phyloP scores from a whole-genome alignment of 352 stramenopile species.

The Plasmopara viticola region DNA sequence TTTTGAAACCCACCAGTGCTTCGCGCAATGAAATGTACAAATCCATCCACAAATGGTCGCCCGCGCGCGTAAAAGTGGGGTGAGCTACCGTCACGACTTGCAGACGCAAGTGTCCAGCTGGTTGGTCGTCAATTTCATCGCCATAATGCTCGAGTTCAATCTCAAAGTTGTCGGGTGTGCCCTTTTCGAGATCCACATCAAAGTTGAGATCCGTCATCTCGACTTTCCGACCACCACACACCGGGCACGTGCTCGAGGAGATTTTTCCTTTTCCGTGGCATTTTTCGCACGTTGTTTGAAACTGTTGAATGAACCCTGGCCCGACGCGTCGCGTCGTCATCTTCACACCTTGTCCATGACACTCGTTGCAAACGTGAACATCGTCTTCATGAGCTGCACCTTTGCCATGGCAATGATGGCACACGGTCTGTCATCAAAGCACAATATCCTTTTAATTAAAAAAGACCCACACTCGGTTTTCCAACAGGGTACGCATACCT shows the following conservation, averaged over 20 bases:
- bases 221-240: slow-evolving; percentile 75
- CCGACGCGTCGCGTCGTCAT: slow-evolving; percentile 67
- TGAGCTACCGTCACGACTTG: slow-evolving; percentile 84
- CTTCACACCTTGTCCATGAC: slow-evolving; percentile 92
- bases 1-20: slow-evolving; percentile 91
- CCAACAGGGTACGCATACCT: slow-evolving; percentile 16
- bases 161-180: slow-evolving; percentile 89
- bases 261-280: slow-evolving; percentile 91
- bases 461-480: background rate
- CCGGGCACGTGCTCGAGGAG: slow-evolving; percentile 89
- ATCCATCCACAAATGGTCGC: slow-evolving; percentile 94
- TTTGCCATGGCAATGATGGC: slow-evolving; percentile 90
- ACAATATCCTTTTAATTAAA: background rate
- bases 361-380: slow-evolving; percentile 88
- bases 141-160: slow-evolving; percentile 92
- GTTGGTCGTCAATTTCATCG: slow-evolving; percentile 87
- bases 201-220: slow-evolving; percentile 93
- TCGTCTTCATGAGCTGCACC: slow-evolving; percentile 87
- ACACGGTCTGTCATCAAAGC: slow-evolving; percentile 72
- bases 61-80: slow-evolving; percentile 87
- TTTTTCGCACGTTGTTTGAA: slow-evolving; percentile 81
- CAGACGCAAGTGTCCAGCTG: slow-evolving; percentile 90
- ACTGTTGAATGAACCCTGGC: slow-evolving; percentile 83
- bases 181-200: slow-evolving; percentile 93
- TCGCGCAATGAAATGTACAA: slow-evolving; percentile 94